Evolutionary conservation across 2,329 filamentous ascomycete genomes (phyloP).

Genomic region (Aspergillus calidoustus): DNA sequence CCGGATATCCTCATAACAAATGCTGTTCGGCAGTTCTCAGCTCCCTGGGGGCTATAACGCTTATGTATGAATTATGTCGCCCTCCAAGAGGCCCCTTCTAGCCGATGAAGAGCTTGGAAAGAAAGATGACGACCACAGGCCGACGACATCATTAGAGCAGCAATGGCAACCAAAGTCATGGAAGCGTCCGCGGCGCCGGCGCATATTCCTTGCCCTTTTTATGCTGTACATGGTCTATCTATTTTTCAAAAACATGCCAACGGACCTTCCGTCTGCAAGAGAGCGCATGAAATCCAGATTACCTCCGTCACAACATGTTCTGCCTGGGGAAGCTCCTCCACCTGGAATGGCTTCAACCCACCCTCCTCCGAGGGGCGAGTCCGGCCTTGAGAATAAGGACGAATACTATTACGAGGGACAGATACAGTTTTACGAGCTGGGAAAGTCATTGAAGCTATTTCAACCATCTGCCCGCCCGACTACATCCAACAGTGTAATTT

Average conservation of each 20-base stretch:
- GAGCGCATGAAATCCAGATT: conserved; percentile 31
- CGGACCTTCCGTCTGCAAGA: conserved; percentile 45
- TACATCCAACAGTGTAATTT: conserved; percentile 69
- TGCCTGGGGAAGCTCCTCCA: conserved; percentile 8
- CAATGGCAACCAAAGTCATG: conserved; percentile 39
- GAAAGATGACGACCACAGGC: conserved; percentile 65
- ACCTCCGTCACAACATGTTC: conserved; percentile 9
- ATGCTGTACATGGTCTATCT: conserved; percentile 62
- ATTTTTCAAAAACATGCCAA: conserved; percentile 68
- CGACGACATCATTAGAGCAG: conserved; percentile 33
- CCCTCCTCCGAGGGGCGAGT: conserved; percentile 20
- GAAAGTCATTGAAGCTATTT: conserved; percentile 65
- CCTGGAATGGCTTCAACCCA: conserved; percentile 15
- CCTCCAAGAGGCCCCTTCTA: conserved; percentile 49
- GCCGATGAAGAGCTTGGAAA: conserved; percentile 68
- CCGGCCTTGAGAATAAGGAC: conserved; percentile 28
- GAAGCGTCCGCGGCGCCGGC: conserved; percentile 49
- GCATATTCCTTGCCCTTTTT: conserved; percentile 54
- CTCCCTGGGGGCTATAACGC: conserved; percentile 29
- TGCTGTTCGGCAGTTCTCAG: conserved; percentile 17
- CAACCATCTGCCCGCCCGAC: conserved; percentile 57
- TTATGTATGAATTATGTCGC: conserved; percentile 39
- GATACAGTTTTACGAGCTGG: conserved; percentile 70
- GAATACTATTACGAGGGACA: conserved; percentile 68
- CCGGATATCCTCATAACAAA: conserved; percentile 9